Evolutionary conservation across 441 rosid species (phyloP).

Genomic region (Sinapis alba): DNA sequence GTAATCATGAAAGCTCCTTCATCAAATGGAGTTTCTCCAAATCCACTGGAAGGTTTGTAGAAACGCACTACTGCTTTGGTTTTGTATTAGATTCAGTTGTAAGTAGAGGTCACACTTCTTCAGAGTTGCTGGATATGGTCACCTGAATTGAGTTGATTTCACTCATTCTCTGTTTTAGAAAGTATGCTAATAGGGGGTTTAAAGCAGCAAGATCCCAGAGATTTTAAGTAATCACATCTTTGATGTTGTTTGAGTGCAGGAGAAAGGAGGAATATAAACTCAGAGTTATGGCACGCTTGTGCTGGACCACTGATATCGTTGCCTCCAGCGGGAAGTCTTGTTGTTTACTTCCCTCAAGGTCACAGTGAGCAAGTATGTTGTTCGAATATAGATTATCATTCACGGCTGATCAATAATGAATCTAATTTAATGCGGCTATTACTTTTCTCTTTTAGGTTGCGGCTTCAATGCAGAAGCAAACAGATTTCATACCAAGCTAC

Average conservation of each 20-base stretch:
- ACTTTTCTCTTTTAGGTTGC: slow-evolving; percentile 61
- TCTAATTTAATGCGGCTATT: not conserved
- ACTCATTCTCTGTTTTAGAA: not conserved
- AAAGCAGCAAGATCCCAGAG: not conserved
- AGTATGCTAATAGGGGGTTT: slow-evolving; percentile 26
- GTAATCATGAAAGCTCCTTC: slow-evolving; percentile 80
- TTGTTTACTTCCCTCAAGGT: slow-evolving; percentile 98
- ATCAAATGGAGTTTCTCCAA: slow-evolving; percentile 75
- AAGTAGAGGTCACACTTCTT: slow-evolving; percentile 3
- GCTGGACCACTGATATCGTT: slow-evolving; percentile 92
- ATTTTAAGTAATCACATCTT: slow-evolving; percentile 25
- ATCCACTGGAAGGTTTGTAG: slow-evolving; percentile 73
- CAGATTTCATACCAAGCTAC: slow-evolving; percentile 82
- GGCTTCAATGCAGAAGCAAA: slow-evolving; percentile 94
- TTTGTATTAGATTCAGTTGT: slow-evolving; percentile 34
- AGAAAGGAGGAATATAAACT: slow-evolving; percentile 79
- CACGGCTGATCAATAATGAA: slow-evolving; percentile 9
- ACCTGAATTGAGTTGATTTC: slow-evolving; percentile 4
- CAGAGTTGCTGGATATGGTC: slow-evolving; percentile 2
- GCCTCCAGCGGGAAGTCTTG: slow-evolving; percentile 97
- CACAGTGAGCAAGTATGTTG: slow-evolving; percentile 92
- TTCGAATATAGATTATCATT: not conserved
- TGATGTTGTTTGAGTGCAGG: slow-evolving; percentile 52
- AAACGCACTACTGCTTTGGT: slow-evolving; percentile 10
- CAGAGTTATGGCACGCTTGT: slow-evolving; percentile 98